Evolutionary conservation across 1,139 yeast genomes (phyloP), one percentile per base, ranked within the genome.

Genomic region (Pichia terricola): DNA sequence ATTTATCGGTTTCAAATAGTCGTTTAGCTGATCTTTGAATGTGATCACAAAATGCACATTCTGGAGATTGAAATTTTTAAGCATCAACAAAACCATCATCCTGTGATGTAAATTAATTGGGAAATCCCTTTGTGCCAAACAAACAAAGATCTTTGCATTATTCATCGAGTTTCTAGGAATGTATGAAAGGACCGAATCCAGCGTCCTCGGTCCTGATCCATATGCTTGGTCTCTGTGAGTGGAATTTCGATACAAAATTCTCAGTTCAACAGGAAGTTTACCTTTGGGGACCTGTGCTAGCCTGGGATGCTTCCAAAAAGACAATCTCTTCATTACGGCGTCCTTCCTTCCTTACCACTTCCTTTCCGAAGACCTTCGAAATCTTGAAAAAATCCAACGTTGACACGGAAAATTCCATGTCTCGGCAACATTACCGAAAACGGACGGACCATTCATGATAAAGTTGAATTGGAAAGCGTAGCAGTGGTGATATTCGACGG

Each of bases 31-130:
- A 35, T 45, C 49, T 5, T 30, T 39, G 36, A 43, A 40, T 11
- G 49, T 46, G 10, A 46, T 41, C 3, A 46, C 43, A 47, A 47
- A 46, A 11, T 46, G 47, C 2, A 46, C 31, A 27, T 39, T 33
- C 11, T 35, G 35, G 9, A 41, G 28, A 26, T 44, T 37, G 9
- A 46, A 34, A 5, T 45, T 45, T 26, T 40, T 40, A 22, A 36
- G 26, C 7, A 34, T 8, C 3, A 46, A 35, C 11, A 44, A 22
- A 4, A 38, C 11, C 6, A 46, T 11, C 2, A 44, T 27, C 33
- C 47, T 35, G 28, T 42, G 45, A 34, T 46, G 47, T 3, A 46
- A 32, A 36, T 37, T 31, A 9, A 46, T 11, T 7, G 49, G 49
- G 30, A 46, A 46, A 38, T 46, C 49, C 27, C 44, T 36, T 38